phyloP scores from a whole-genome alignment of 305 asterid genomes.

The Fraxinus albicans region DNA sequence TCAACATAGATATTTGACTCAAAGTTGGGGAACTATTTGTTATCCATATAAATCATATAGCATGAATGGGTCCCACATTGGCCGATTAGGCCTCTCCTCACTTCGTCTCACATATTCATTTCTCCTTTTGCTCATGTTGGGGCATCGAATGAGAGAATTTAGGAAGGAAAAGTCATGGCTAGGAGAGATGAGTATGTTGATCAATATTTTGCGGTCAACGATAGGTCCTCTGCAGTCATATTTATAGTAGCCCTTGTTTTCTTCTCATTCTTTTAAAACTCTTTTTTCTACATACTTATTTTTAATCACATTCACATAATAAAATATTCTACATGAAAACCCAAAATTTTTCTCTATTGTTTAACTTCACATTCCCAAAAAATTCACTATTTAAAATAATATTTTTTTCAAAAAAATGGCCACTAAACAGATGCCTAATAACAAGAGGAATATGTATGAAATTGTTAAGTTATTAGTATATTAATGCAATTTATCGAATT shows the following conservation, averaged over 20 bases:
- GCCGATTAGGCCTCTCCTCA: no score
- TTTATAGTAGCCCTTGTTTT: background rate
- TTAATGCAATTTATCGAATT: background rate
- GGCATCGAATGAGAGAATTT: background rate
- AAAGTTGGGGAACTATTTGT: background rate
- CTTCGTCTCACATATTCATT: background rate
- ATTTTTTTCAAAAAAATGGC: background rate
- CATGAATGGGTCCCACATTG: background rate
- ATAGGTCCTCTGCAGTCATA: background rate
- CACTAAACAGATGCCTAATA: background rate
- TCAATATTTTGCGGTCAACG: background rate
- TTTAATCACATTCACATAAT: background rate
- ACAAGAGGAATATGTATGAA: background rate
- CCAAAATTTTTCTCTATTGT: background rate
- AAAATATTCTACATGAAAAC: background rate
- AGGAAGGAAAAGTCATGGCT: background rate
- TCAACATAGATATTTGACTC: background rate
- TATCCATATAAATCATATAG: background rate
- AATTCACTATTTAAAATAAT: background rate
- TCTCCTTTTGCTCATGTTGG: background rate
- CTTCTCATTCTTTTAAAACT: background rate
- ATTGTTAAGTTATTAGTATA: background rate
- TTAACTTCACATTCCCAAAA: background rate
- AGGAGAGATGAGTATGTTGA: background rate
- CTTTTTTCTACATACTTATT: background rate